Percentiles rank a stretch among this genome's conserved stretches.
Conservation (phyloP, 345 rosid genomes). For the Orychophragmus violaceus region DNA sequence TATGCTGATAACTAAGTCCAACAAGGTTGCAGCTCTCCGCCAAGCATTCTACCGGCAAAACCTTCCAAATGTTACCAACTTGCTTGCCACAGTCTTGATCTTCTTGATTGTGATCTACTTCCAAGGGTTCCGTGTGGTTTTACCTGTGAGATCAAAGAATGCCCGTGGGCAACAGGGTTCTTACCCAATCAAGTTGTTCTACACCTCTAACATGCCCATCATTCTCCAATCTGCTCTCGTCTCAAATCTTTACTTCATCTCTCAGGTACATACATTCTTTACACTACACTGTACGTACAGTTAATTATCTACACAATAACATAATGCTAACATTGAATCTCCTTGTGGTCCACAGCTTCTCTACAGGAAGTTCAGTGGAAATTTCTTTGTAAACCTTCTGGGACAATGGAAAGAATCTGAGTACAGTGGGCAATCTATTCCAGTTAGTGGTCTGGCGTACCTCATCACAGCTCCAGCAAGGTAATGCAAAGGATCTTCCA, state of each 20-base stretch:
- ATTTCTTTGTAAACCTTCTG: conserved; percentile 72
- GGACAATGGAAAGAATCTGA: conserved; percentile 90
- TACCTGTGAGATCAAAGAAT: conserved; percentile 88
- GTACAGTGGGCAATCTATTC: conserved; percentile 68
- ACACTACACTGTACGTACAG: background rate
- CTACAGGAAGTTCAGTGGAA: conserved; percentile 72
- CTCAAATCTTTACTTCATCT: conserved; percentile 75
- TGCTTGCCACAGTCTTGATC: conserved; percentile 75
- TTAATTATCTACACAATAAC: background rate
- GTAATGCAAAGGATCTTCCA: conserved; percentile 26
- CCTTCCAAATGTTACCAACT: conserved; percentile 80
- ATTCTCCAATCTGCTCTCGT: conserved; percentile 81
- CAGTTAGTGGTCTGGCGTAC: conserved; percentile 80
- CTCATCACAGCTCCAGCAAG: conserved; percentile 83
- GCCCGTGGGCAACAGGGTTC: conserved; percentile 95
- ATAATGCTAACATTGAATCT: background rate
- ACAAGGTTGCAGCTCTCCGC: conserved; percentile 72
- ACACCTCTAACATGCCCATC: conserved; percentile 94
- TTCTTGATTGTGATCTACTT: conserved; percentile 80
- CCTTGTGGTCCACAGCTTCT: conserved; percentile 45
- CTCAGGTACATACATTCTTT: conserved; percentile 48
- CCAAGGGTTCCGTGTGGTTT: conserved; percentile 93
- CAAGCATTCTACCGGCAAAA: conserved; percentile 89
- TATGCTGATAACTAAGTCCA: conserved; percentile 64
- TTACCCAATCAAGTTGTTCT: conserved; percentile 78